Percentiles rank a stretch among this genome's conserved stretches.
Evolutionary conservation across 371 early-diverging fungal genomes (phyloP).

Genomic region (Massospora cicadina): DNA sequence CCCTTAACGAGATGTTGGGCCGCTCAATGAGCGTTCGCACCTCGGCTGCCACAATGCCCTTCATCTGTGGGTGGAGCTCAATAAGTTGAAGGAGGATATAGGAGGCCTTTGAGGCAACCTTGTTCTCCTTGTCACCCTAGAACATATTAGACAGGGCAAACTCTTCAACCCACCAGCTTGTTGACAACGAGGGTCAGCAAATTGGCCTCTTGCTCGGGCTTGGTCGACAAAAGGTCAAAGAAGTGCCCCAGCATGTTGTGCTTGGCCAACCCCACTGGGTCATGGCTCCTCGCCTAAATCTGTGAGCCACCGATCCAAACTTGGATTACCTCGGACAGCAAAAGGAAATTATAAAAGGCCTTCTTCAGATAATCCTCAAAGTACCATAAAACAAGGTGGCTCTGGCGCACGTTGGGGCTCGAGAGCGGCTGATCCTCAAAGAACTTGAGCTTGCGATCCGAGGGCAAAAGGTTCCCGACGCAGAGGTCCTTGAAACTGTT

Average conservation of each 20-base stretch:
- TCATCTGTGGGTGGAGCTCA: constrained; percentile 71
- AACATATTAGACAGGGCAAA: not conserved
- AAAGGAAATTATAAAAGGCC: constrained; percentile 69
- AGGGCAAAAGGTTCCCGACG: constrained; percentile 49
- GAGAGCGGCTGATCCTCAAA: constrained; percentile 73
- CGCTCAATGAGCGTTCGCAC: constrained; percentile 69
- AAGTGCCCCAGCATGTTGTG: constrained; percentile 55
- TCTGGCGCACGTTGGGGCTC: constrained; percentile 31
- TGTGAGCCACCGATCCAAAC: not conserved
- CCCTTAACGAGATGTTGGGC: constrained; percentile 43
- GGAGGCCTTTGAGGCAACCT: constrained; percentile 68
- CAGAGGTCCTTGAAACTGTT: constrained; percentile 82
- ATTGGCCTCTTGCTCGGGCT: constrained; percentile 92
- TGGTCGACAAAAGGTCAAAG: constrained; percentile 52
- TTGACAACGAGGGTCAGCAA: constrained; percentile 76
- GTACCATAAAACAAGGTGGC: constrained; percentile 68
- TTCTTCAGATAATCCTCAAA: constrained; percentile 89
- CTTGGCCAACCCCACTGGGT: constrained; percentile 64
- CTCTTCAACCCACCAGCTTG: constrained; percentile 37
- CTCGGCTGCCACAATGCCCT: constrained; percentile 63
- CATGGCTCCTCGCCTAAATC: constrained; percentile 24
- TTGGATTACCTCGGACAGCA: constrained; percentile 45
- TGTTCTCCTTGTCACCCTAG: constrained; percentile 76
- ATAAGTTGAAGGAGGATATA: constrained; percentile 55
- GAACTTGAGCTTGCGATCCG: constrained; percentile 67